Evolutionary conservation across 305 asterid species (phyloP), one percentile per base, ranked within the genome.

Genomic region (Solanum hybrid): DNA sequence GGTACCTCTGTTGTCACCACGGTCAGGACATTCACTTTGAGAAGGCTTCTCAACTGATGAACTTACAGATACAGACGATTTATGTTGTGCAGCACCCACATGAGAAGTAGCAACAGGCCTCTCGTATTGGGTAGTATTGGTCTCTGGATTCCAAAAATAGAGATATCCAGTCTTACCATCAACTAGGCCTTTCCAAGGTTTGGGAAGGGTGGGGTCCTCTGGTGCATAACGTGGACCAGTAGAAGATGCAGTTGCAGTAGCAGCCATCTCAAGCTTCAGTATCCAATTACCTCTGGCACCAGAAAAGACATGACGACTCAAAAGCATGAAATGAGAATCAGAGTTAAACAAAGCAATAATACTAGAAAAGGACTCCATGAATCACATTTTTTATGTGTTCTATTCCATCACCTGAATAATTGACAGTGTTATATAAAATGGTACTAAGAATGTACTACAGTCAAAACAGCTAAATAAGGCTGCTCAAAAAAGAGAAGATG

Each of bases 111-210:
- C 93, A 75, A 60, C 94, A 78, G 99, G 99, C 90, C 86, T 95
- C 92, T 97, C 99, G 73, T 98, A 98, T 86, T 98, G 99, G 66
- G 99, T 98, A 88, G 89, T 93, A 90, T 98, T 97, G 88, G 98
- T 98, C 93, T 94, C 99, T 15, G 98, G 99, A 90, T 98, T 98
- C 99, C 99, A 98, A 93, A 77, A 98, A 93, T 98, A 98, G 17
- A 98, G 92, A 93, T 96, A 96, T 73, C 98, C 98, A 92, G 99
- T 97, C 90, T 92, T 96, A 45, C 93, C 96, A 92, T 98, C 99
- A 88, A 98, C 95, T 66, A 97, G 92, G 38, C 98, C 99, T 93
- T 88, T 94, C 99, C 99, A 96, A n/a, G 99, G 99, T 91, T 94
- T 98, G 13, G 98, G 99, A 88, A 98, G 98, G 81, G 96, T 91